Conservation (phyloP, 83 land plant species). For the Picea mariana region DNA sequence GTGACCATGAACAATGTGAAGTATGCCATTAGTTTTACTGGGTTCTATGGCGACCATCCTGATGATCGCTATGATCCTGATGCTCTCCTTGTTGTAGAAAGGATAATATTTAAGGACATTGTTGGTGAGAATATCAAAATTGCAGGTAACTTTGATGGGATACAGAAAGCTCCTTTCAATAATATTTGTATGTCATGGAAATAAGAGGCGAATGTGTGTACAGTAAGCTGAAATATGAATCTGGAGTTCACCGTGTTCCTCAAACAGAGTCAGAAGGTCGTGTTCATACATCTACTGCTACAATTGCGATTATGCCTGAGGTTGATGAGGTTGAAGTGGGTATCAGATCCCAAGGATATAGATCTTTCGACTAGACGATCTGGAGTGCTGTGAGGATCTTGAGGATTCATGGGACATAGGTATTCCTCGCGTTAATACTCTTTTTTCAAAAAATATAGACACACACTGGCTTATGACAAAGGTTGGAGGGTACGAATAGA, state of each 20-base stretch:
- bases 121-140: constrained; percentile 40
- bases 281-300: too few species aligned
- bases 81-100: constrained; percentile 54
- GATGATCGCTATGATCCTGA: constrained; percentile 54
- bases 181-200: constrained; percentile 43
- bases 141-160: constrained; percentile 63
- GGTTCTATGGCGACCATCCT: constrained; percentile 67
- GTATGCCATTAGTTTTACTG: constrained; percentile 58
- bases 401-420: constrained; percentile 98
- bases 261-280: too few species aligned
- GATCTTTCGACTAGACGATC: too few species aligned
- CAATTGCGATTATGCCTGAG: too few species aligned
- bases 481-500: too few species aligned
- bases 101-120: constrained; percentile 56
- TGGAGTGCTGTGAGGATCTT: too few species aligned
- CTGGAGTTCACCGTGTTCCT: too few species aligned
- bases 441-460: constrained; percentile 88
- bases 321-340: too few species aligned
- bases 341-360: too few species aligned
- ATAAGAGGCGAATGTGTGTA: too few species aligned
- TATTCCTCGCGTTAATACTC: constrained; percentile 95
- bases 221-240: too few species aligned
- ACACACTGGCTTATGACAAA: too few species aligned
- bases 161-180: constrained; percentile 43
- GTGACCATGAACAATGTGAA: constrained; percentile 49